Percentiles rank a stretch among this genome's conserved stretches.
Evolutionary conservation across 1,284 basidiomycete species (phyloP).

Genomic region (Tilletia indica): DNA sequence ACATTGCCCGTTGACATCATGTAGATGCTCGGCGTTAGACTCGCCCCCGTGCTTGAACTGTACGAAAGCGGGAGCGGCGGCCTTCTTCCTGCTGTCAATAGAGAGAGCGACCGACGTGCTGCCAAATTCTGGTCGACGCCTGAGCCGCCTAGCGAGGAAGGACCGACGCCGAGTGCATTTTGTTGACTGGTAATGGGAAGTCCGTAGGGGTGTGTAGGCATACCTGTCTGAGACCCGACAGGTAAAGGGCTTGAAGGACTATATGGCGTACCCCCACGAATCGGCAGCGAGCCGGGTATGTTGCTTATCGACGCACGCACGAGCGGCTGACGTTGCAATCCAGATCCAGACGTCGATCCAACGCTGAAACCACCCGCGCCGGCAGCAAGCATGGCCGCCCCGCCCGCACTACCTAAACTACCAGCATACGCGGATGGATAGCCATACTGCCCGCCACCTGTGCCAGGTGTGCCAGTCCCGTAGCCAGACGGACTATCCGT

Average conservation of each 20-base stretch:
- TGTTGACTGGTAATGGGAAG: no score
- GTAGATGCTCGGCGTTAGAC: conserved; percentile 20
- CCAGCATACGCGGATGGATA: neutral
- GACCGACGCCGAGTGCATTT: neutral
- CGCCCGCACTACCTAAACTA: conserved; percentile 3
- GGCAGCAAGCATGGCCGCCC: neutral
- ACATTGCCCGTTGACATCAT: conserved; percentile 29
- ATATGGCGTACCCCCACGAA: conserved; percentile 32
- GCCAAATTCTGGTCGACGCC: neutral
- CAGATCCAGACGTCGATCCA: conserved; percentile 4
- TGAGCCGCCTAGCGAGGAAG: conserved; percentile 1
- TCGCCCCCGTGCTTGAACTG: conserved; percentile 21
- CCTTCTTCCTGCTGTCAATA: neutral
- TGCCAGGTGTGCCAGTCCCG: neutral
- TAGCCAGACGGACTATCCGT: neutral
- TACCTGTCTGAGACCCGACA: conserved; percentile 35
- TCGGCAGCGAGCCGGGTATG: conserved; percentile 20
- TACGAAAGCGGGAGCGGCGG: neutral
- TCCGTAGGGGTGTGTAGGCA: neutral
- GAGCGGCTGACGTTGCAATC: conserved; percentile 28
- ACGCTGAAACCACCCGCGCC: neutral
- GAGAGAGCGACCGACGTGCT: neutral
- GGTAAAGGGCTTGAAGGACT: conserved; percentile 44
- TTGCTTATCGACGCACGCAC: conserved; percentile 19
- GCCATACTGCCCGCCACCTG: neutral